Base-by-base conservation (phyloP, 2,329 filamentous ascomycete species). In the Fusarium avenaceum region DNA sequence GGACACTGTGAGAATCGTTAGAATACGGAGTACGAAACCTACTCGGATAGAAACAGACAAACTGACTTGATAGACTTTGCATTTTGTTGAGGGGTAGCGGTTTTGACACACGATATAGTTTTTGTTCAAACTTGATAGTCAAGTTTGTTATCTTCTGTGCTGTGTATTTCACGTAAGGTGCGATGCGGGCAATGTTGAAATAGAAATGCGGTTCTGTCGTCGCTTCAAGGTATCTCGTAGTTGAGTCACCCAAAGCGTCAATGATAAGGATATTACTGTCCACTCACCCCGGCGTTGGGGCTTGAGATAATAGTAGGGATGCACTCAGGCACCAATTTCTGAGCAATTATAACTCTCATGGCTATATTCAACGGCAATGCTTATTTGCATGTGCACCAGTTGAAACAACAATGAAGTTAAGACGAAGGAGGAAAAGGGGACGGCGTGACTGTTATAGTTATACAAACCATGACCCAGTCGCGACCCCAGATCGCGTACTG, bases 251-350 rank as follows among this genome's bases (percentile, higher is more conserved):
- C 24, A 60, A 76, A 72, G 73, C 72, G 66, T 65, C 48, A 45
- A 45, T 54, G 57, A 64, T 48, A 46, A 24, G n/a, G 51, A 57
- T 67, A 67, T 80, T 82, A 86, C 74, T 83, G 73, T 71, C 72
- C 75, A 67, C 72, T 72, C 65, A 84, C 84, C 84, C 84, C 84
- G 70, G 65, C 84, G 74, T 83, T 86, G 83, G 85, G 85, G 83
- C 79, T 85, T 81, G 82, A 76, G 75, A 78, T 32, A 55, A 56
- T 46, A 65, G 47, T 51, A 63, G 44, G 48, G 51, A 67, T 67
- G 69, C 70, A 58, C 65, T 60, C 45, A 43, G 67, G 69, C 70
- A 73, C 70, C 61, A 52, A 49, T 22, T 35, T 50, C 10, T 49
- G 56, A 7, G 45, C 4, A n/a, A 22, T 46, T 42, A 33, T 45